Evolutionary conservation across 75 land plant genomes (phyloP).

Genomic region (Chamaecyparis obtusa): DNA sequence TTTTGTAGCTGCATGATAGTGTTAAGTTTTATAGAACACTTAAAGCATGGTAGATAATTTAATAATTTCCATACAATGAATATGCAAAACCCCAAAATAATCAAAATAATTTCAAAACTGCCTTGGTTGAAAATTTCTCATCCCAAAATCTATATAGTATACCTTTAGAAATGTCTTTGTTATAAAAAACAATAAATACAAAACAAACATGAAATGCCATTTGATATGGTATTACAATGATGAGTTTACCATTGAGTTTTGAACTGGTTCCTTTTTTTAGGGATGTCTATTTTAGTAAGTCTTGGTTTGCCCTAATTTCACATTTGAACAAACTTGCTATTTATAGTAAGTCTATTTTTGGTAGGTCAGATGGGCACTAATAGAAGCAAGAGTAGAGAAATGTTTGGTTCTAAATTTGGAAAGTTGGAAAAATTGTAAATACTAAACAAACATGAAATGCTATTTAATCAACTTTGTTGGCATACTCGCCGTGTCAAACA

Average conservation of each 20-base stretch:
- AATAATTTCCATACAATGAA: background rate
- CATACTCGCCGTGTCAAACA: too few relatives aligned
- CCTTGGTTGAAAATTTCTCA: background rate
- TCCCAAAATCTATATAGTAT: background rate
- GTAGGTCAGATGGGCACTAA: too few relatives aligned
- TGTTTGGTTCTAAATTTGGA: too few relatives aligned
- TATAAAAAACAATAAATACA: background rate
- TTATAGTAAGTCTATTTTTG: too few relatives aligned
- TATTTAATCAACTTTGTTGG: background rate
- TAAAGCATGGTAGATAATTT: background rate
- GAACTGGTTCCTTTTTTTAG: too few relatives aligned
- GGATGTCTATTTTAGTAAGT: too few relatives aligned
- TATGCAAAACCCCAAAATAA: background rate
- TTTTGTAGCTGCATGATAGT: background rate
- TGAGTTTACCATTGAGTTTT: too few relatives aligned
- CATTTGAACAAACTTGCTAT: too few relatives aligned
- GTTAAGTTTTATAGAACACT: background rate
- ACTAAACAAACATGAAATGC: background rate
- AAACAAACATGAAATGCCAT: background rate
- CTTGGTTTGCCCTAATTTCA: too few relatives aligned
- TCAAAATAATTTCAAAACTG: background rate
- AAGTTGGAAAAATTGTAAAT: background rate
- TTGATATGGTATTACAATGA: too few relatives aligned
- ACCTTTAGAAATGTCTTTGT: background rate
- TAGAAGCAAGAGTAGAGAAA: too few relatives aligned